These are phyloP conservation scores for Hysterangium stoloniferum DNA, from an alignment of 768 basidiomycete species.

Conservation along the genomic window DNA sequence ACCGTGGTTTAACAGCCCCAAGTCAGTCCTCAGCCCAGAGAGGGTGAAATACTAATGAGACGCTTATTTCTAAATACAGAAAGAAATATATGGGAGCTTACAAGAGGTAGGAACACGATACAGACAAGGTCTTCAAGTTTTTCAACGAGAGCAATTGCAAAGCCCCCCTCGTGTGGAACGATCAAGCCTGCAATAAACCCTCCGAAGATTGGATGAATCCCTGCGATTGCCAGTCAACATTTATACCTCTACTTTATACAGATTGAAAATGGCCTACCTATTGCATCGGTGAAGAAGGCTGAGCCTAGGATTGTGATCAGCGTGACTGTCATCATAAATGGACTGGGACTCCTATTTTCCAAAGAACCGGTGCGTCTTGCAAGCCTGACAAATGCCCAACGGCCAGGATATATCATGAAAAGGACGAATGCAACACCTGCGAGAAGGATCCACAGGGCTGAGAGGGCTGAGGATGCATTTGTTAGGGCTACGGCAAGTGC, in stretches of 20 bases:
- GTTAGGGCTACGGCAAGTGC: constrained; percentile 80
- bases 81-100: constrained; percentile 32
- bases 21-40: constrained; percentile 73
- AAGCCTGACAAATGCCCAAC: constrained; percentile 59
- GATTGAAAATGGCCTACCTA: constrained; percentile 78
- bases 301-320: constrained; percentile 66
- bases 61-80: background rate
- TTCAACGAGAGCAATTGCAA: constrained; percentile 70
- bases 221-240: too few relatives aligned
- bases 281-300: constrained; percentile 82
- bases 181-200: constrained; percentile 79
- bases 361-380: constrained; percentile 61
- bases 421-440: constrained; percentile 55
- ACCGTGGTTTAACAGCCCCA: constrained; percentile 68
- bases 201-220: constrained; percentile 33
- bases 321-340: constrained; percentile 72
- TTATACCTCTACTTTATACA: constrained; percentile 38
- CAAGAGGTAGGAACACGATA: constrained; percentile 69
- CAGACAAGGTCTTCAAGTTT: constrained; percentile 84
- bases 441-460: constrained; percentile 77
- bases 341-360: constrained; percentile 63
- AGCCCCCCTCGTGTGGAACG: constrained; percentile 77
- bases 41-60: constrained; percentile 61
- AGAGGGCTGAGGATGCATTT: constrained; percentile 65
- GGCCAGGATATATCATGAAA: constrained; percentile 57